Evolutionary conservation across 257 asterid species (phyloP), one percentile per base, ranked within the genome.

Genomic region (Solanum sparsipilum): DNA sequence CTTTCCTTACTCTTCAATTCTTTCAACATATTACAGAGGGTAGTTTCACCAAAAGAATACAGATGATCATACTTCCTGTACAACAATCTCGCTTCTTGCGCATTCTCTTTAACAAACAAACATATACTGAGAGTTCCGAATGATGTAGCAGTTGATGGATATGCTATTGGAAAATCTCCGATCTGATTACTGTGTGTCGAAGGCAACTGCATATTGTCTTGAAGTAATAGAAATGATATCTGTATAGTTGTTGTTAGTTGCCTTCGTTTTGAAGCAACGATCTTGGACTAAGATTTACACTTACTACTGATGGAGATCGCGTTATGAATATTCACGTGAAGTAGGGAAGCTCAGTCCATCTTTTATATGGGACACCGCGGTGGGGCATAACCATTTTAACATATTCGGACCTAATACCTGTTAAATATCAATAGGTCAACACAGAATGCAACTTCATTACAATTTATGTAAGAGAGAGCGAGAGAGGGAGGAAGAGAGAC

Each of bases 321-420:
- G 35, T 29, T 46, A 81, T 81, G 68, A 81, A 38, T 46, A 44
- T 4, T 81, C 85, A 18, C 96, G 98, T 75, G 71, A 84, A 29
- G 94, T 91, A 2, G 95, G 98, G 92, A 94, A 95, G 94, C 89
- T 90, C 84, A 94, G 94, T 70, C 98, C 99, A 32, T 95, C 96
- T 92, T 94, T 95, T 87, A 96, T 88, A 89, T 96, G 99, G 89
- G 94, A 90, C 60, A 81, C 67, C 56, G 98, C 93, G 13, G 94
- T 88, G 4, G 99, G 99, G 93, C 98, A 95, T 48, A 92, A 88
- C 99, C 99, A 96, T 90, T 93, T 94, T 65, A 96, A 89, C 94
- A 93, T 91, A 91, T 92, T 89, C 48, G 98, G 96, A 88, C 99
- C 99, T 88, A 96, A 92, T 9, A 94, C 94, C 98, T 96, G 94